Percentiles rank a stretch among this genome's conserved stretches.
Conservation (phyloP, 768 basidiomycete species). For the Lactarius sp. region DNA sequence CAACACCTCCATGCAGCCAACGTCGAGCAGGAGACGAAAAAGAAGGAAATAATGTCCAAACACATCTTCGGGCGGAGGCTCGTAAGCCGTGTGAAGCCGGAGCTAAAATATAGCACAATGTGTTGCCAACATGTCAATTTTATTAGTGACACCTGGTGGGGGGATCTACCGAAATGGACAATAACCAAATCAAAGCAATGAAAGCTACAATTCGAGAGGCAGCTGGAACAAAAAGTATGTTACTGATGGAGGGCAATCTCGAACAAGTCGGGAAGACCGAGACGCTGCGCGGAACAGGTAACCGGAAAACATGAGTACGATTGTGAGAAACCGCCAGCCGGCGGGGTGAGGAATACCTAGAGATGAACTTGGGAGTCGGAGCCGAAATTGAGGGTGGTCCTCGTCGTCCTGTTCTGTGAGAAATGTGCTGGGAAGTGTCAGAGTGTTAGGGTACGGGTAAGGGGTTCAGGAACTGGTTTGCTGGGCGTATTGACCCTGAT, state of each 20-base stretch:
- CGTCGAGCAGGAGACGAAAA: conserved; percentile 5
- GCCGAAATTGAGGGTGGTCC: conserved; percentile 25
- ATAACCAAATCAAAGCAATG: conserved; percentile 25
- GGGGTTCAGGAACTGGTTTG: conserved; percentile 50
- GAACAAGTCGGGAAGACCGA: conserved; percentile 18
- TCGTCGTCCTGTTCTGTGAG: conserved; percentile 28
- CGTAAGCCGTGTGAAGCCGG: neutral
- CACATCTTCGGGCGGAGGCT: neutral
- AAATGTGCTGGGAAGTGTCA: conserved; percentile 24
- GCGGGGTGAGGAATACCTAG: conserved; percentile 26
- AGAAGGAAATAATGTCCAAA: neutral
- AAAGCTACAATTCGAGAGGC: conserved; percentile 27
- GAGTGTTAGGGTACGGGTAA: conserved; percentile 33
- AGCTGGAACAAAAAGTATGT: conserved; percentile 23
- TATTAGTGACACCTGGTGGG: conserved; percentile 22
- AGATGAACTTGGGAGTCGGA: conserved; percentile 21
- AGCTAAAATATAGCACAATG: neutral
- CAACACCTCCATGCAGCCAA: neutral
- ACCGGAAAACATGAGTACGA: conserved; percentile 25
- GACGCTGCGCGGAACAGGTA: conserved; percentile 15
- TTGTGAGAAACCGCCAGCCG: conserved; percentile 18
- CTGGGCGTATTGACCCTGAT: conserved; percentile 83
- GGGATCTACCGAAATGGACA: conserved; percentile 18
- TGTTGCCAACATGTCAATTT: conserved; percentile 18
- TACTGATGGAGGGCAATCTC: conserved; percentile 25